A percentile compares a stretch with the other conserved stretches of the same genome.
Evolutionary conservation across 192 early-diverging fungal species (phyloP).

Genomic region (Pilobolus umbonatus): DNA sequence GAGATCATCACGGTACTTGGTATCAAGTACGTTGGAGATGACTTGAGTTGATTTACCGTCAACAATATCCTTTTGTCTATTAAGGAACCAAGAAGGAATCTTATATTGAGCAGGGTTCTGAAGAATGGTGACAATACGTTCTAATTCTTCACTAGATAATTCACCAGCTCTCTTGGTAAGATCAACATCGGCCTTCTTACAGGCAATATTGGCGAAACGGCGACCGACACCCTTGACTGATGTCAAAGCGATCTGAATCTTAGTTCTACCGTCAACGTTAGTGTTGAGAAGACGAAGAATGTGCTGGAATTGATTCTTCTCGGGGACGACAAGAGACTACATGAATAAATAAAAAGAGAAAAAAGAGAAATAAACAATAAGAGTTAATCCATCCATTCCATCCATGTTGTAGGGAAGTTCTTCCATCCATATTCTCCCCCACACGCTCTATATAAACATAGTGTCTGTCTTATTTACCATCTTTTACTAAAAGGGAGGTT

Average conservation of each 20-base stretch:
- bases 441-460: slow-evolving; percentile 3
- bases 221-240: slow-evolving; percentile 98
- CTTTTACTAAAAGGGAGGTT: slow-evolving; percentile 1
- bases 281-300: slow-evolving; percentile 72
- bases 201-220: slow-evolving; percentile 95
- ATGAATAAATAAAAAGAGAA: neutral
- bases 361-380: neutral
- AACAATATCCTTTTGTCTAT: slow-evolving; percentile 97
- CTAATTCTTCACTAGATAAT: slow-evolving; percentile 76
- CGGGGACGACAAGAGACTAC: slow-evolving; percentile 84
- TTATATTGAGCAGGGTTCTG: slow-evolving; percentile 99
- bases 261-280: slow-evolving; percentile 93
- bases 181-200: slow-evolving; percentile 99
- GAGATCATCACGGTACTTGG: slow-evolving; percentile 96
- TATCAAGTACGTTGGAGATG: slow-evolving; percentile 92
- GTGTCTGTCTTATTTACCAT: neutral
- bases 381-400: neutral
- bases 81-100: slow-evolving; percentile 99
- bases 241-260: slow-evolving; percentile 95
- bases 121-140: slow-evolving; percentile 96
- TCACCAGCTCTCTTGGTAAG: slow-evolving; percentile 72
- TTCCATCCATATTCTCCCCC: slow-evolving; percentile 13
- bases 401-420: too few species aligned
- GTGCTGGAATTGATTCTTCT: slow-evolving; percentile 91
- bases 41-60: slow-evolving; percentile 94